Percentiles rank a stretch among this genome's conserved stretches.
Conservation (phyloP, 306 rosid species). For the Quercus mongolica region DNA sequence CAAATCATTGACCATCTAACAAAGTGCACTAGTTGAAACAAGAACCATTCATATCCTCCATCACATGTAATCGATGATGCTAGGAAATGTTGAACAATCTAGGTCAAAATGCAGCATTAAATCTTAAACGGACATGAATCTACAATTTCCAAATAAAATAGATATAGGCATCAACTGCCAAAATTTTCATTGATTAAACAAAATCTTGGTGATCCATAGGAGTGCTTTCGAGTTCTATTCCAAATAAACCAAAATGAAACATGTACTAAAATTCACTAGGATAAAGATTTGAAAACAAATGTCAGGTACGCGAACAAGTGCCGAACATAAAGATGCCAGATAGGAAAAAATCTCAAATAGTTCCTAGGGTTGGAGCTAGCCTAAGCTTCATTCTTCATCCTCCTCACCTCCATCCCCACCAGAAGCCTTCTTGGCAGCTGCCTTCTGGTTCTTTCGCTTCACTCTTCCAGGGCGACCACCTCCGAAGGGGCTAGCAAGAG, state of each 20-base stretch:
- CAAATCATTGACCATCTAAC: no score
- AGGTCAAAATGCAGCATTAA: background rate
- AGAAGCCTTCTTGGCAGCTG: constrained; percentile 40
- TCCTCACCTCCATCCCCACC: constrained; percentile 43
- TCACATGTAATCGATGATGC: background rate
- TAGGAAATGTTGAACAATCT: background rate
- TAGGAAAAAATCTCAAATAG: background rate
- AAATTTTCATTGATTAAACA: background rate
- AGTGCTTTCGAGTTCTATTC: background rate
- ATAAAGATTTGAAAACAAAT: background rate
- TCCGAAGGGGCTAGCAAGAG: constrained; percentile 64
- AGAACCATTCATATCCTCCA: no score
- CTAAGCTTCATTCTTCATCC: constrained; percentile 28
- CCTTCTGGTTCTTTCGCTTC: constrained; percentile 44
- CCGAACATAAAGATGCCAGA: background rate
- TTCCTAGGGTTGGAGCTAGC: background rate
- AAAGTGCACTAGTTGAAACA: no score
- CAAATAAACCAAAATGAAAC: background rate
- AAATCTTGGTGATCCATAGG: background rate
- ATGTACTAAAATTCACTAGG: constrained; percentile 8
- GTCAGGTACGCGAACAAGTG: background rate
- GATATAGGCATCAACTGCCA: background rate
- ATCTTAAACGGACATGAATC: background rate
- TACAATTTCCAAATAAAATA: background rate
- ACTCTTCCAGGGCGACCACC: constrained; percentile 63